Evolutionary conservation across 2,329 filamentous ascomycete genomes (phyloP), one percentile per base, ranked within the genome.

Genomic region (Paraphoma sp.): DNA sequence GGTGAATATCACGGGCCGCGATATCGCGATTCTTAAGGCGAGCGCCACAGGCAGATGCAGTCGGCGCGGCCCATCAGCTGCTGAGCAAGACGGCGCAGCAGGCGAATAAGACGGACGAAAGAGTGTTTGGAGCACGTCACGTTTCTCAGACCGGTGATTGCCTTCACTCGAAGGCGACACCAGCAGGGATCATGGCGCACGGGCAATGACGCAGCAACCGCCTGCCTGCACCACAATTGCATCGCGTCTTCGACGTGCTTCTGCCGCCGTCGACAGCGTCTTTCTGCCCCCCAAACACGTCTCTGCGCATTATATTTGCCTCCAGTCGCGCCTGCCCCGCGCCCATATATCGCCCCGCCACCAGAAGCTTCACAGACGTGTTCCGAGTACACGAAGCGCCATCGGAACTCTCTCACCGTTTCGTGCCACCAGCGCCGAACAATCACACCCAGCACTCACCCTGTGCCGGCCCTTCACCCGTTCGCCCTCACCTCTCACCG

Each of bases 211-310:
- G 65, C 64, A 65, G 53, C 56, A 50, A 23, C 47, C 53, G 51
- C 45, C 57, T 68, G 67, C 64, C 62, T 69, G 57, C 59, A 64
- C 33, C 33, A 62, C 65, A 65, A 64, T 56, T 53, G 56, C 53
- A 56, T 42, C 62, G 65, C 59, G 58, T 62, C 62, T 65, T 70
- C 65, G 61, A 64, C 63, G 48, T 52, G 59, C 51, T 68, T 70
- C 65, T 54, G 54, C 46, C 53, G 40, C 56, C 53, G 45, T 67
- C 63, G 59, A 59, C 57, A 33, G 51, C 53, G 47, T 43, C 8
- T 51, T 18, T 10, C 40, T 42, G 12, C 8, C 40, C 40, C 3
- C 11, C 40, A 14, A 17, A 42, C 8, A 8, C n/a, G 12, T 16
- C 8, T 42, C 11, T 42, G 8, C 7, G 16, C 8, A 42, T n/a